Evolutionary conservation across 1,284 basidiomycete species (phyloP), one percentile per base, ranked within the genome.

Genomic region (Hemileia vastatrix): DNA sequence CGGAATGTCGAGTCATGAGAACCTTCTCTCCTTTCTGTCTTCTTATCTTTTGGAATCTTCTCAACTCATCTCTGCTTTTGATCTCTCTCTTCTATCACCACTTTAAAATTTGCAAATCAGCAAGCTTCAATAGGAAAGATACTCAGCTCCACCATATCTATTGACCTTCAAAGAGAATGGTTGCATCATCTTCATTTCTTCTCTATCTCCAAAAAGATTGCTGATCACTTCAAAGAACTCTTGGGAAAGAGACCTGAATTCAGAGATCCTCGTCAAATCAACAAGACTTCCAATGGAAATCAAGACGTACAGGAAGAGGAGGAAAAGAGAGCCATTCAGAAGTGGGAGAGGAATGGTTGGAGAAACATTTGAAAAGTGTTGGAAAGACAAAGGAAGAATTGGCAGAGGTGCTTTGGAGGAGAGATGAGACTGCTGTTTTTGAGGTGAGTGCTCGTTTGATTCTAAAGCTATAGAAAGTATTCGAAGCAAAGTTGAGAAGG

Each of bases 161-260:
- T 80, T 97, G n/a, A 92, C 94, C 0, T 81, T 94, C 66, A 98
- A 98, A 76, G 91, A 90, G 1, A 98, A 98, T 67, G 95, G 94
- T 1, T 98, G 94, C 76, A 92, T 98, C 76, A 95, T 98, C 70
- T 91, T 98, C 78, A 86, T 97, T 70, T 85, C 88, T 0, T 86
- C 94, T 0, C 81, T 97, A 3, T 86, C 87, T 0, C 82, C 85
- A 0, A 77, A 78, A 0, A 83, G 88, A 67, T 78, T 98, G 1
- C 74, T 98, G 13, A 83, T 97, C 60, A 91, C 92, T 0, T 95
- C 91, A 0, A 97, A 98, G 76, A 92, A 95, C 70, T 85, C 88
- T 0, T 74, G 94, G 0, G 93, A 93, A 1, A 70, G 75, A 52
- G 60, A 66, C 9, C 63, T 68, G n/a, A 57, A 66, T 9, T n/a